These are phyloP conservation scores for Raffaelea deltoideospora DNA, from an alignment of 2,329 filamentous ascomycete species.

Conservation along the genomic window DNA sequence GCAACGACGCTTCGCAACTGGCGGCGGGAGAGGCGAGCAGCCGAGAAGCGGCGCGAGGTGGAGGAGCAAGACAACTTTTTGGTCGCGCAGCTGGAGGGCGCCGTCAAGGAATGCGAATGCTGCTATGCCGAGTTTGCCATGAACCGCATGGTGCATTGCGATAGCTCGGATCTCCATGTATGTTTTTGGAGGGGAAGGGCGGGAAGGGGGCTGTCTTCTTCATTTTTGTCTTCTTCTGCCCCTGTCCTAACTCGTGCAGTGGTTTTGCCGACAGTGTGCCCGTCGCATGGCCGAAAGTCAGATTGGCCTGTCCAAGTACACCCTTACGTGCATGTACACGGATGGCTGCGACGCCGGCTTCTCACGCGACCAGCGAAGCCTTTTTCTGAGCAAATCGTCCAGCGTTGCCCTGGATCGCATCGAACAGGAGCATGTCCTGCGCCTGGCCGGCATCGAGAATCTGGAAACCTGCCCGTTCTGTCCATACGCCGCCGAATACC, in stretches of 20 bases:
- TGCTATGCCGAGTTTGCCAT: slow-evolving; percentile 54
- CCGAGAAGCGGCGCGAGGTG: slow-evolving; percentile 14
- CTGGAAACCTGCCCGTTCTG: slow-evolving; percentile 71
- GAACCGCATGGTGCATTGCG: slow-evolving; percentile 55
- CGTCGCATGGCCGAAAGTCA: slow-evolving; percentile 49
- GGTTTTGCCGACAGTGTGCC: slow-evolving; percentile 57
- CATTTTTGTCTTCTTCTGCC: too few species aligned
- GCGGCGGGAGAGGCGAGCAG: slow-evolving; percentile 11
- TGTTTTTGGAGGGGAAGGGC: too few species aligned
- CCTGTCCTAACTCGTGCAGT: too few species aligned
- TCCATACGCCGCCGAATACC: slow-evolving; percentile 61
- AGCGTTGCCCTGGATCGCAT: slow-evolving; percentile 51
- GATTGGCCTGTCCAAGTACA: slow-evolving; percentile 54
- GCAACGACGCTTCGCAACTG: slow-evolving; percentile 17
- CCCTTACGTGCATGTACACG: slow-evolving; percentile 55
- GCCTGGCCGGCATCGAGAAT: slow-evolving; percentile 54
- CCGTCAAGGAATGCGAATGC: slow-evolving; percentile 53
- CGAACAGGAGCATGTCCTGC: slow-evolving; percentile 54
- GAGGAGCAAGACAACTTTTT: slow-evolving; percentile 25
- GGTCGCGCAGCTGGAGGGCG: slow-evolving; percentile 29
- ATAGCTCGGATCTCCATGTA: slow-evolving; percentile 37
- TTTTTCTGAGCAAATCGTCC: slow-evolving; percentile 43
- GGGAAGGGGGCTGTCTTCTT: neutral
- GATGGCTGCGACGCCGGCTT: slow-evolving; percentile 52
- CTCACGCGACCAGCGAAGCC: slow-evolving; percentile 32